Evolutionary conservation across 1,284 basidiomycete species (phyloP).

Genomic region (Coniferiporia sulphurascens): DNA sequence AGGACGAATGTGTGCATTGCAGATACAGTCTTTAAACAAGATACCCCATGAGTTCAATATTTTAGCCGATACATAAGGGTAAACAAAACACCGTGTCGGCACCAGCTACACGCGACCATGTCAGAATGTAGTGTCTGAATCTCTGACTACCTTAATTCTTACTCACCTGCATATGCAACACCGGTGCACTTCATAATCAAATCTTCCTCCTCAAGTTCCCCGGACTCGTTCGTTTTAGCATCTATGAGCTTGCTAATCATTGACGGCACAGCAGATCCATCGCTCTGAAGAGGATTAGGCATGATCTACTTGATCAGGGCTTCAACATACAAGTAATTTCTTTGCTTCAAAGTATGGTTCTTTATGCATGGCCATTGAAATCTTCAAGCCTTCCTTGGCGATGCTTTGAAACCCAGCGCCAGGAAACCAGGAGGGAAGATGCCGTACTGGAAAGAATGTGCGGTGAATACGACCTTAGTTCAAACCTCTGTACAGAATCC

Average conservation of each 20-base stretch:
- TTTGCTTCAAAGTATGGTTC: constrained; percentile 10
- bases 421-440: constrained; percentile 16
- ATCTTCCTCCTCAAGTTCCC: constrained; percentile 1
- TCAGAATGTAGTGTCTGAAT: background rate
- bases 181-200: background rate
- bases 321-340: background rate
- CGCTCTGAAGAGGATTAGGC: background rate
- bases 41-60: background rate
- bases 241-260: constrained; percentile 9
- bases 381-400: background rate
- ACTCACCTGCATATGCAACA: constrained; percentile 9
- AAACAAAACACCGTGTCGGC: constrained; percentile 18
- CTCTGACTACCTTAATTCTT: too few species aligned
- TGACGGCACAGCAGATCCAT: constrained; percentile 11
- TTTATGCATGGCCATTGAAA: background rate
- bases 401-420: constrained; percentile 8
- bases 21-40: constrained; percentile 15
- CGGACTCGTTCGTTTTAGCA: background rate
- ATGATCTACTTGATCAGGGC: background rate
- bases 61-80: background rate
- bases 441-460: background rate
- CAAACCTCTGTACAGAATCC: background rate
- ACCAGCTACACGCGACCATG: constrained; percentile 15
- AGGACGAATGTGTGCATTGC: constrained; percentile 20
- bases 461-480: background rate